phyloP scores from a whole-genome alignment of 208 protist genomes.

The Leishmania tarentolae region DNA sequence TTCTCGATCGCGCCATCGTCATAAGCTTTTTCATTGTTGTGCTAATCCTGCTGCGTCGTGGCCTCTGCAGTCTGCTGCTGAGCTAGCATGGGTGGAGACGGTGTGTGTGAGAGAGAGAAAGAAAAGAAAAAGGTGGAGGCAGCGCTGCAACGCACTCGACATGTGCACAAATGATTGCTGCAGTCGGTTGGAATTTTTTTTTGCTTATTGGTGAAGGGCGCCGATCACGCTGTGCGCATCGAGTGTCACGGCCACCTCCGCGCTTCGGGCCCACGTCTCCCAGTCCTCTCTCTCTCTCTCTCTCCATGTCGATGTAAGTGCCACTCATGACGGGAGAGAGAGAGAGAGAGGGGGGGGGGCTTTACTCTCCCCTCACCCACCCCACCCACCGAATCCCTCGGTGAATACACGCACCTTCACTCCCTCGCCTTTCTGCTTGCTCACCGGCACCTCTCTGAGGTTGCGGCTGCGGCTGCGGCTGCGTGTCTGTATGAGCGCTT shows the following conservation, averaged over 20 bases:
- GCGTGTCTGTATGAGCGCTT: neutral
- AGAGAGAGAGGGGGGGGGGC: neutral
- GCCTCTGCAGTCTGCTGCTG: conserved; percentile 15
- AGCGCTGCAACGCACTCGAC: neutral
- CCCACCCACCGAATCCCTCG: too few species aligned
- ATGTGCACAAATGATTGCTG: neutral
- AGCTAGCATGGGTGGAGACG: neutral
- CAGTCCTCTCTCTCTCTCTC: neutral
- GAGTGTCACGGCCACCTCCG: neutral
- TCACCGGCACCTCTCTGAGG: neutral
- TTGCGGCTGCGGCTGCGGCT: neutral
- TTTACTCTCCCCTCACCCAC: too few species aligned
- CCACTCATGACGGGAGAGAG: neutral
- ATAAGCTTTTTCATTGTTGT: conserved; percentile 17
- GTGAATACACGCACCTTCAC: neutral
- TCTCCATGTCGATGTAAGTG: neutral
- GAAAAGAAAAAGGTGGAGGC: neutral
- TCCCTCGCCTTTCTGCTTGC: neutral
- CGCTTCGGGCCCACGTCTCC: neutral
- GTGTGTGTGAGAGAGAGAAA: neutral
- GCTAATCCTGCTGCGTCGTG: conserved; percentile 31
- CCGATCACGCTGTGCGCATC: neutral
- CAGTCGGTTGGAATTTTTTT: neutral
- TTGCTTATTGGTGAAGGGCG: neutral
- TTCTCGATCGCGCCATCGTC: conserved; percentile 25